Evolutionary conservation across 1,284 basidiomycete genomes (phyloP).

Genomic region (Mycena sp.): DNA sequence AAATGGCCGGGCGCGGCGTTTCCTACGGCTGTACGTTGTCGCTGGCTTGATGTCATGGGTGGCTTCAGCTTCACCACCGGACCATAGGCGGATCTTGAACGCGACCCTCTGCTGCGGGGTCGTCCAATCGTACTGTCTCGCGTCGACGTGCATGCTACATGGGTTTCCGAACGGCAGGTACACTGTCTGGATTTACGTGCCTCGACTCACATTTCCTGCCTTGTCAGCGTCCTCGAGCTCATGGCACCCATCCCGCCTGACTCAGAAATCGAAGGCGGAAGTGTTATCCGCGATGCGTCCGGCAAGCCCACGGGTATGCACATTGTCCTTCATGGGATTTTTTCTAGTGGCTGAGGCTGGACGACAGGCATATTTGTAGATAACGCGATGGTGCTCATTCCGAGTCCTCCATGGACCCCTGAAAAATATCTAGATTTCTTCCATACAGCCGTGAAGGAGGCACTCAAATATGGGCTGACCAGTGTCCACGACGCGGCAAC

Average conservation of each 20-base stretch:
- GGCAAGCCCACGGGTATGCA: conserved; percentile 78
- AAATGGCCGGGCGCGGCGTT: conserved; percentile 74
- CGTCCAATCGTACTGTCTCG: conserved; percentile 77
- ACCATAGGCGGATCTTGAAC: conserved; percentile 66
- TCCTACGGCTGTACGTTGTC: conserved; percentile 76
- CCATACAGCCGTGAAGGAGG: conserved; percentile 70
- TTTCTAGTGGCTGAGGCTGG: neutral
- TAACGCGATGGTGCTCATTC: conserved; percentile 76
- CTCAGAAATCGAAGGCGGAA: conserved; percentile 73
- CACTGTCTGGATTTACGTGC: neutral
- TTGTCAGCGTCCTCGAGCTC: conserved; percentile 59
- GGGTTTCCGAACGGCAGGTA: conserved; percentile 72
- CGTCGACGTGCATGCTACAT: conserved; percentile 86
- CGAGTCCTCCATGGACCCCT: conserved; percentile 70
- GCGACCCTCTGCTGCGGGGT: conserved; percentile 69
- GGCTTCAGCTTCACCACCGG: neutral
- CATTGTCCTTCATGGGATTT: neutral
- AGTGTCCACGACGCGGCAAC: conserved; percentile 86
- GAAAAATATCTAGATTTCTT: conserved; percentile 69
- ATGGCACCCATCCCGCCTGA: conserved; percentile 62
- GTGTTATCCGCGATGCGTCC: conserved; percentile 70
- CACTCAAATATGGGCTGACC: conserved; percentile 79
- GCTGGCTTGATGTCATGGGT: too few species aligned
- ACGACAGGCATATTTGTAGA: conserved; percentile 73
- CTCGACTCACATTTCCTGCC: neutral